A percentile compares a stretch with the other conserved stretches of the same genome.
Conservation (phyloP, 768 basidiomycete species). For the Lepiota venenata region DNA sequence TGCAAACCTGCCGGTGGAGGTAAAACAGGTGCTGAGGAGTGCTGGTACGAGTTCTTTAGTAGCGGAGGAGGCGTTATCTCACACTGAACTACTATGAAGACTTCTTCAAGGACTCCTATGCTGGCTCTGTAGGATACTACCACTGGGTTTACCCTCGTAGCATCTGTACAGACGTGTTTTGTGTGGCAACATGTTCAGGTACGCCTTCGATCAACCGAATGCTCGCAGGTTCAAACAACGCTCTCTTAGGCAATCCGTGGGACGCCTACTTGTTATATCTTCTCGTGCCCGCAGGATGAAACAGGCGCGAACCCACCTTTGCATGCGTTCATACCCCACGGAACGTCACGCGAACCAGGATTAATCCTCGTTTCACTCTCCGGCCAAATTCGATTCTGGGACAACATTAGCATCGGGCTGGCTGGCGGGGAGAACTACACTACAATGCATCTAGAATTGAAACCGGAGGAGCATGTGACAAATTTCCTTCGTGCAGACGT, state of each 20-base stretch:
- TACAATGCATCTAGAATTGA: slow-evolving; percentile 45
- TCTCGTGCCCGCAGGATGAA: slow-evolving; percentile 58
- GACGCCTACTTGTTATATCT: slow-evolving; percentile 80
- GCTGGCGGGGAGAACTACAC: slow-evolving; percentile 73
- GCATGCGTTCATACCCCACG: slow-evolving; percentile 67
- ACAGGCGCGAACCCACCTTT: slow-evolving; percentile 40
- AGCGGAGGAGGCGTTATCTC: slow-evolving; percentile 2
- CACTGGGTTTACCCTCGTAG: slow-evolving; percentile 73
- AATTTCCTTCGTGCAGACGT: slow-evolving; percentile 67
- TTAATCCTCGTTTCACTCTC: slow-evolving; percentile 71
- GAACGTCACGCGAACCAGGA: slow-evolving; percentile 76
- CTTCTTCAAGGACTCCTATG: slow-evolving; percentile 63
- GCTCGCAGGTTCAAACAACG: slow-evolving; percentile 1
- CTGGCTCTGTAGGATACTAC: slow-evolving; percentile 67
- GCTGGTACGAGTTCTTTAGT: slow-evolving; percentile 44
- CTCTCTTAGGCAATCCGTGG: slow-evolving; percentile 53
- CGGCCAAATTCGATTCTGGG: slow-evolving; percentile 84
- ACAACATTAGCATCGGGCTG: slow-evolving; percentile 79
- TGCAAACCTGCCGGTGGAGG: slow-evolving; percentile 67
- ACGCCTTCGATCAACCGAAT: slow-evolving; percentile 11
- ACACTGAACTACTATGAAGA: slow-evolving; percentile 35
- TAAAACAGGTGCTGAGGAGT: slow-evolving; percentile 65
- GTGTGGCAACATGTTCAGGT: slow-evolving; percentile 82
- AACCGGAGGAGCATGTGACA: slow-evolving; percentile 56
- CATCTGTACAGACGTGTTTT: slow-evolving; percentile 71